Evolutionary conservation across 2,329 filamentous ascomycete species (phyloP), one percentile per base, ranked within the genome.

Genomic region (Dryadomyces quercivorus): DNA sequence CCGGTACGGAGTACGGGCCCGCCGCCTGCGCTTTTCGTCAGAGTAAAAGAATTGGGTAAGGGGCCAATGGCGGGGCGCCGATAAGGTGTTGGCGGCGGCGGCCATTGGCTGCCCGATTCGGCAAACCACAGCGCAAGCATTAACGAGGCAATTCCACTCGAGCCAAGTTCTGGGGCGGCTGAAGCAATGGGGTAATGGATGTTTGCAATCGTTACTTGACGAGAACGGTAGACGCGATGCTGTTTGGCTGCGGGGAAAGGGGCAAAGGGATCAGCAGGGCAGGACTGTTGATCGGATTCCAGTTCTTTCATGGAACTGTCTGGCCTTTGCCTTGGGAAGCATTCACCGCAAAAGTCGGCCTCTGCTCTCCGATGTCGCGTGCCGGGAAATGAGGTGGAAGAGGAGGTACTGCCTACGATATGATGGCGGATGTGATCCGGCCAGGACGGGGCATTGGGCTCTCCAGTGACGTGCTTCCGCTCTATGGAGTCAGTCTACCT

Each of bases 1-100:
- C 10, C n/a, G 18, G n/a, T 9, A 15, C 18, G 16, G 20, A 20
- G 36, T 40, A 40, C 36, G 15, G 10, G 36, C 3, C 36, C 10
- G 36, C 36, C 36, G 36, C 4, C 36, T 4, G 8, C 4, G 8
- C 26, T 31, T 31, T 31, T 31, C 26, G 26, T 40, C 36, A 56
- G 57, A 47, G 58, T 59, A 60, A 59, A 49, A 60, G 53, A 36
- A 51, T 52, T 56, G 50, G 51, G 48, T 58, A 59, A 58, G 50
- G 3, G 1, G 42, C 59, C 59, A 60, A 60, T 57, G 4, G 49
- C 1, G 12, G n/a, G 3, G 9, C 34, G 21, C 51, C 53, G 59
- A 60, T 60, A 60, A 60, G 57, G 52, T 8, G 9, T 38, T 52
- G 54, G 2, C 42, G 34, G 20, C 20, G n/a, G 3, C 13, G 38